A percentile compares a stretch with the other conserved stretches of the same genome.
These are phyloP conservation scores for Lichtheimia hyalospora DNA, from an alignment of 371 early-diverging fungal species.

Conservation along the genomic window DNA sequence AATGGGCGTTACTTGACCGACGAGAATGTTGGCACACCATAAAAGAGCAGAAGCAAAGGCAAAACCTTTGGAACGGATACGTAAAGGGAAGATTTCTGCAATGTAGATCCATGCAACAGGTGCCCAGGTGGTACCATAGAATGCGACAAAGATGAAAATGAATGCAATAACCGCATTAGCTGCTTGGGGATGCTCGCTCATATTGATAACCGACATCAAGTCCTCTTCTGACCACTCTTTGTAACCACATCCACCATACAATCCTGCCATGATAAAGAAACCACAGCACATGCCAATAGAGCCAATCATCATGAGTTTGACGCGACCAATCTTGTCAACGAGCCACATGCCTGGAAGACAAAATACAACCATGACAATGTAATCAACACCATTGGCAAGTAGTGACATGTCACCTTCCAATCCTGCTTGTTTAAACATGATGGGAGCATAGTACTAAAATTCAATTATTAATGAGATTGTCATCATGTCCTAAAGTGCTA, in stretches of 20 bases:
- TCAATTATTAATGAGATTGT: no score
- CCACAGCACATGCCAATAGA: constrained; percentile 41
- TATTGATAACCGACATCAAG: constrained; percentile 25
- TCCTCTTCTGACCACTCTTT: constrained; percentile 10
- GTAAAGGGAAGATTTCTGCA: constrained; percentile 66
- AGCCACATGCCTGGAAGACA: constrained; percentile 77
- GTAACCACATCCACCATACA: constrained; percentile 37
- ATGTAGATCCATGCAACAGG: constrained; percentile 59
- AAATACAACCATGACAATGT: constrained; percentile 65
- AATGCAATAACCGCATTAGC: constrained; percentile 49
- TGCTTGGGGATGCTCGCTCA: constrained; percentile 35
- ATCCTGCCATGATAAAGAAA: constrained; percentile 44
- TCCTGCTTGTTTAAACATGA: constrained; percentile 72
- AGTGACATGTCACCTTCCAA: constrained; percentile 43
- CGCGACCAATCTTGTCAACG: constrained; percentile 49
- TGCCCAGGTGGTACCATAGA: constrained; percentile 52
- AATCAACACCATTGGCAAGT: constrained; percentile 67
- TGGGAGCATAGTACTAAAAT: constrained; percentile 51
- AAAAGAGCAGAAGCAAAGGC: constrained; percentile 68
- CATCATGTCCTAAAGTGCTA: no score
- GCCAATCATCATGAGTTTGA: constrained; percentile 41
- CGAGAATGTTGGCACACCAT: constrained; percentile 78
- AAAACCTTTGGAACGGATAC: constrained; percentile 50
- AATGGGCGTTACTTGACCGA: constrained; percentile 53
- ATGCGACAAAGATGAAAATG: constrained; percentile 49